Conservation (phyloP, 1,284 basidiomycete genomes). For the Ganoderma sinense region DNA sequence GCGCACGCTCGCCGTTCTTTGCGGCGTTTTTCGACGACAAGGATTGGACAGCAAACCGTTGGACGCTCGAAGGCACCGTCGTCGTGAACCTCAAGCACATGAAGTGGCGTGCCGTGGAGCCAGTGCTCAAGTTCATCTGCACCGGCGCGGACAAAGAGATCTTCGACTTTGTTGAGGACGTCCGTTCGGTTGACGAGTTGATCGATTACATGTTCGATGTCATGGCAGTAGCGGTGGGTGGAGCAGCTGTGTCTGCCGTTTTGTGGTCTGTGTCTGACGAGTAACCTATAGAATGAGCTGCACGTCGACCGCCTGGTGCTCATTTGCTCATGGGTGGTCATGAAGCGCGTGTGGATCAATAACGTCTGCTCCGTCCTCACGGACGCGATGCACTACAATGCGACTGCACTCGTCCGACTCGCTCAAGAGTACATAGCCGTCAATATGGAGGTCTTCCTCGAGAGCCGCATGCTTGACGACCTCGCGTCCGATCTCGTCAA, state of each 20-base stretch:
- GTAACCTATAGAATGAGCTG: slow-evolving; percentile 76
- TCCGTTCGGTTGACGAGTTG: slow-evolving; percentile 76
- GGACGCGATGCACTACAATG: slow-evolving; percentile 86
- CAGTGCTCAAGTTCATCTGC: slow-evolving; percentile 84
- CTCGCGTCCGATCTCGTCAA: slow-evolving; percentile 74
- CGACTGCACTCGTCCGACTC: slow-evolving; percentile 71
- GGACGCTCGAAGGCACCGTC: slow-evolving; percentile 64
- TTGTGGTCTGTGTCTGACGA: background rate
- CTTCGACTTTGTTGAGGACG: slow-evolving; percentile 77
- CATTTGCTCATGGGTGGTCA: slow-evolving; percentile 81
- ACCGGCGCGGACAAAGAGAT: slow-evolving; percentile 78
- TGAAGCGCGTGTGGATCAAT: slow-evolving; percentile 74
- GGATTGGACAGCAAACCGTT: slow-evolving; percentile 80
- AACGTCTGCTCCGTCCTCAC: slow-evolving; percentile 87
- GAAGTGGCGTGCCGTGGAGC: slow-evolving; percentile 78
- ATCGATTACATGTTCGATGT: slow-evolving; percentile 91
- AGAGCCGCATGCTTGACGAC: slow-evolving; percentile 81
- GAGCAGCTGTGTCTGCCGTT: slow-evolving; percentile 36
- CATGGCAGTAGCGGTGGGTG: slow-evolving; percentile 81
- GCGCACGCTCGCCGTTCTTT: slow-evolving; percentile 89
- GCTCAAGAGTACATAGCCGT: slow-evolving; percentile 85
- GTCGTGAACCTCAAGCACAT: slow-evolving; percentile 79
- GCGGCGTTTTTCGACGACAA: slow-evolving; percentile 85
- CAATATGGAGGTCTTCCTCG: slow-evolving; percentile 91
- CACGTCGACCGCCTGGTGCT: slow-evolving; percentile 87